Conservation (phyloP, 2,329 filamentous ascomycete species). For the Colletotrichum incanum region DNA sequence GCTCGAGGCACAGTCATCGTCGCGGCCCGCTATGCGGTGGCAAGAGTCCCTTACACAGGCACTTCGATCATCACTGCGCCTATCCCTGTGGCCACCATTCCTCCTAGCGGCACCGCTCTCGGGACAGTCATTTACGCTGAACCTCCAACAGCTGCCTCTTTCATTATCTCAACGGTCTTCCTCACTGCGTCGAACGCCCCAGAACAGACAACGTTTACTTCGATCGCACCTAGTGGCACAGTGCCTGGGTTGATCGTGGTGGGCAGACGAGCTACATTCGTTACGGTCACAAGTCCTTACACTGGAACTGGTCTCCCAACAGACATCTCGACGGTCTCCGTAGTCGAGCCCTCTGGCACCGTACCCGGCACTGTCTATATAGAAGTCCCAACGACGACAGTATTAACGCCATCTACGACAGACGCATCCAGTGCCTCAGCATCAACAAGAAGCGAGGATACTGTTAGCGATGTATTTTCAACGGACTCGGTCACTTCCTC, state of each 20-base stretch:
- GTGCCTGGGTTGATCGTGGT: conserved; percentile 1
- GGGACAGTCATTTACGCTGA: conserved; percentile 35
- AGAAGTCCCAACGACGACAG: not conserved
- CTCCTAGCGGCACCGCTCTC: conserved; percentile 17
- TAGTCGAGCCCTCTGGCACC: not conserved
- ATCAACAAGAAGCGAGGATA: not conserved
- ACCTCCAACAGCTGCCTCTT: conserved; percentile 9
- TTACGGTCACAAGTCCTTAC: not conserved
- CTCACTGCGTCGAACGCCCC: not conserved
- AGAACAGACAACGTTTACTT: conserved; percentile 19
- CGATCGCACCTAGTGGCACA: conserved; percentile 32
- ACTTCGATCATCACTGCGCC: conserved; percentile 13
- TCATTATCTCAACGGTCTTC: conserved; percentile 22
- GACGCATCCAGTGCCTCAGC: not conserved
- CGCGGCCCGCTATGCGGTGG: conserved; percentile 16
- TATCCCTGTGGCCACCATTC: conserved; percentile 28
- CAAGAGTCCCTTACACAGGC: conserved; percentile 7
- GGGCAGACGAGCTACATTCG: not conserved
- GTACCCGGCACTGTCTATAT: conserved; percentile 19
- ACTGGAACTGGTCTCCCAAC: not conserved
- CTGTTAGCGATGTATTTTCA: not conserved
- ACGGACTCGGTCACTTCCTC: not conserved
- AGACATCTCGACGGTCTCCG: not conserved
- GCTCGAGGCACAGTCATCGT: conserved; percentile 10
- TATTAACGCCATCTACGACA: not conserved